Percentiles rank a stretch among this genome's conserved stretches.
Evolutionary conservation across 2,329 filamentous ascomycete species (phyloP).

Genomic region (Achaetomium macrosporum): DNA sequence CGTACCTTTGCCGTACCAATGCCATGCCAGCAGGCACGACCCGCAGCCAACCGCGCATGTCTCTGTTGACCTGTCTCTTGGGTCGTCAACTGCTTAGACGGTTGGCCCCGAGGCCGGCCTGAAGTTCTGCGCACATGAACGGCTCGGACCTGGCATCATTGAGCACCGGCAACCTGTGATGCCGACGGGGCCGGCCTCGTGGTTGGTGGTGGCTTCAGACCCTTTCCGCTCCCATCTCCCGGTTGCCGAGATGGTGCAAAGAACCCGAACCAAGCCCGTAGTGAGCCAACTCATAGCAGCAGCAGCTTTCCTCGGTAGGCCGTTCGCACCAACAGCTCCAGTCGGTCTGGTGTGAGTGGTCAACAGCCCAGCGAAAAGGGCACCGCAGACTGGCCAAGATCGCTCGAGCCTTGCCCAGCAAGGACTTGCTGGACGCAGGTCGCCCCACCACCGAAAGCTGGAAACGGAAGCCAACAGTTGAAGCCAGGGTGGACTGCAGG

Average conservation of each 20-base stretch:
- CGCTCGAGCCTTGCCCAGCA: slow-evolving; percentile 1
- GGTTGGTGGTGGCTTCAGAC: not conserved
- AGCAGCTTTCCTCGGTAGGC: not conserved
- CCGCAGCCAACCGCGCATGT: slow-evolving; percentile 16
- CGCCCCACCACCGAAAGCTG: slow-evolving; percentile 13
- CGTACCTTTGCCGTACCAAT: slow-evolving; percentile 7
- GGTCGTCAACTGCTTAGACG: slow-evolving; percentile 8
- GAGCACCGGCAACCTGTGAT: not conserved
- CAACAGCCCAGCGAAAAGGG: slow-evolving; percentile 15
- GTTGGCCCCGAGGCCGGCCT: not conserved
- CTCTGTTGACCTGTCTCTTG: slow-evolving; percentile 9
- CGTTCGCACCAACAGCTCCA: slow-evolving; percentile 15
- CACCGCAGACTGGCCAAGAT: slow-evolving; percentile 14
- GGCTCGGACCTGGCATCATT: too few species aligned
- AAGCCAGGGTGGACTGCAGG: slow-evolving; percentile 8
- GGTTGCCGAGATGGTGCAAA: slow-evolving; percentile 14
- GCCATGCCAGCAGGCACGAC: not conserved
- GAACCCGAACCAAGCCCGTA: slow-evolving; percentile 2
- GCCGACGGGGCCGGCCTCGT: not conserved
- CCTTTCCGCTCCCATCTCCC: slow-evolving; percentile 11
- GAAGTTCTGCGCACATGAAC: not conserved
- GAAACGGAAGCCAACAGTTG: slow-evolving; percentile 19
- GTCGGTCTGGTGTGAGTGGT: slow-evolving; percentile 19
- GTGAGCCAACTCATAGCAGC: not conserved
- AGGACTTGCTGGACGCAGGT: slow-evolving; percentile 3